Evolutionary conservation across 164 flowering plant species (phyloP).

Genomic region (Dillenia suffruticosa): DNA sequence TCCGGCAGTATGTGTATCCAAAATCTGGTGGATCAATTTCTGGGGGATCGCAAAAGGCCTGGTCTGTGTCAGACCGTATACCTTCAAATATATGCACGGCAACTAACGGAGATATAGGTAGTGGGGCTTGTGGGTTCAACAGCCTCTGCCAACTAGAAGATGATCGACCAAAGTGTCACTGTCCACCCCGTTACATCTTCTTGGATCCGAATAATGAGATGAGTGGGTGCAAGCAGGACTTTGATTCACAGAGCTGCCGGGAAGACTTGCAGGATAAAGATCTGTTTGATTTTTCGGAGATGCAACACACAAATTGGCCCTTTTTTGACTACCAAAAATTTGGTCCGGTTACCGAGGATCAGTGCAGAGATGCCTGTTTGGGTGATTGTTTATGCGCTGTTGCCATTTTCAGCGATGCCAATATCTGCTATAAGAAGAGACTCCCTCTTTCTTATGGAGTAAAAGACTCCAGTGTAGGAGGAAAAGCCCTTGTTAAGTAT

Average conservation of each 20-base stretch:
- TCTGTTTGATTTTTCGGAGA: conserved; percentile 12
- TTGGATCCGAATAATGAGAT: conserved; percentile 33
- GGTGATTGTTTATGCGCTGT: no score
- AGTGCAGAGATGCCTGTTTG: no score
- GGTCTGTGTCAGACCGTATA: conserved; percentile 12
- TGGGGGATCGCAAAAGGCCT: conserved; percentile 1
- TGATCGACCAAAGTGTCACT: conserved; percentile 27
- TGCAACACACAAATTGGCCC: conserved; percentile 42
- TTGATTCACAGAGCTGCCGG: conserved; percentile 26
- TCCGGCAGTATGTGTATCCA: conserved; percentile 26
- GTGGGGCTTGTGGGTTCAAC: conserved; percentile 51
- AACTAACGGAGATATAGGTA: conserved; percentile 3
- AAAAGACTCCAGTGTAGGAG: background rate
- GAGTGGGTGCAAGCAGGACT: conserved; percentile 39
- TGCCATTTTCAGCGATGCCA: no score
- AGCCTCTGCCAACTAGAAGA: conserved; percentile 34
- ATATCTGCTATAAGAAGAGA: no score
- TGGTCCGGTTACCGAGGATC: conserved; percentile 9
- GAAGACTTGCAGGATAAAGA: background rate
- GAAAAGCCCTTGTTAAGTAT: conserved; percentile 29
- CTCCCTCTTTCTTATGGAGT: conserved; percentile 39
- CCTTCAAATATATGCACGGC: conserved; percentile 27
- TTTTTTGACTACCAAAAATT: conserved; percentile 24
- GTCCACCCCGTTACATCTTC: conserved; percentile 32
- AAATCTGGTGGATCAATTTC: conserved; percentile 1